Evolutionary conservation across 2,329 filamentous ascomycete genomes (phyloP).

Genomic region (Capronia epimyces): DNA sequence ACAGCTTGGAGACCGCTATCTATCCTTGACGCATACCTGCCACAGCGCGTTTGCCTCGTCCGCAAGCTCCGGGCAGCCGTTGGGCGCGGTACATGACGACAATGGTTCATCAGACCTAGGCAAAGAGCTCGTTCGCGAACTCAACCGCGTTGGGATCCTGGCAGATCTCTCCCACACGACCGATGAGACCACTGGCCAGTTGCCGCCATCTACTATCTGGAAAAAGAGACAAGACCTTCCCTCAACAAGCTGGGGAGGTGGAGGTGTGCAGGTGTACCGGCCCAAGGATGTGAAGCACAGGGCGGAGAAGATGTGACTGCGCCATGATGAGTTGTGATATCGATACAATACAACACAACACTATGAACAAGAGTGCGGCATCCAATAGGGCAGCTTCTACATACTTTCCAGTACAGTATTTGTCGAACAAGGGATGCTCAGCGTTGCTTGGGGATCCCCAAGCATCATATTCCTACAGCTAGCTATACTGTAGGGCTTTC

Average conservation of each 20-base stretch:
- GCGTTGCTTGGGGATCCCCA: no score
- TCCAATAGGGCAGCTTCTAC: no score
- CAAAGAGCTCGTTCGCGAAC: conserved; percentile 27
- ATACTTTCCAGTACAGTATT: no score
- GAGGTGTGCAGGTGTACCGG: conserved; percentile 6
- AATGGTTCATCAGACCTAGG: conserved; percentile 29
- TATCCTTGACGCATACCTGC: conserved; percentile 31
- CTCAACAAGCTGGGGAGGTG: conserved; percentile 16
- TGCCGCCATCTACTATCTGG: conserved; percentile 12
- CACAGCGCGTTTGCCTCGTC: conserved; percentile 31
- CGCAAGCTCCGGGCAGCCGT: conserved; percentile 20
- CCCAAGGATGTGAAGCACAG: conserved; percentile 12
- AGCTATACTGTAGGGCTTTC: no score
- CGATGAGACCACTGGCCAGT: conserved; percentile 12
- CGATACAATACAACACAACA: no score
- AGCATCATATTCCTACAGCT: no score
- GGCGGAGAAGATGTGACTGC: conserved; percentile 12
- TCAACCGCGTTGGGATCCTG: conserved; percentile 32
- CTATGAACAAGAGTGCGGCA: no score
- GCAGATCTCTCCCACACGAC: conserved; percentile 30
- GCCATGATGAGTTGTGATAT: conserved; percentile 19
- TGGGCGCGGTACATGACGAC: conserved; percentile 3
- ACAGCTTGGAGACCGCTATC: conserved; percentile 28
- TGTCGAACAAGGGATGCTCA: no score
- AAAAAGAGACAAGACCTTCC: conserved; percentile 21